Evolutionary conservation across 352 stramenopile genomes (phyloP), one percentile per base, ranked within the genome.

Genomic region (Phytophthora capsici): DNA sequence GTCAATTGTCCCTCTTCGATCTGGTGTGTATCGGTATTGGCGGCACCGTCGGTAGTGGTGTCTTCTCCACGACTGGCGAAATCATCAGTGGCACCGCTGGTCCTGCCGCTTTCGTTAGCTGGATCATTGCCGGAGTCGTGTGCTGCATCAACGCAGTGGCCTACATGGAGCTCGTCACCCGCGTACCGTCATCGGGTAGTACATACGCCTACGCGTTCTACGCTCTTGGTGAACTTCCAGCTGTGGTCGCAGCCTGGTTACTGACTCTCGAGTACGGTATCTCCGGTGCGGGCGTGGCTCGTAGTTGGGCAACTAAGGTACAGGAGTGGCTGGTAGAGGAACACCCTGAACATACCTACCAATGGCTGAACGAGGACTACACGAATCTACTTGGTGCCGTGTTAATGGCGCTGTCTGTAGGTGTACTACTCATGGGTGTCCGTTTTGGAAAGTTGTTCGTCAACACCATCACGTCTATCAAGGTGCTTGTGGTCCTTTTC

Each of bases 201-300:
- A 97, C 89, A 4, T 99, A 99, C 77, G 86, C 90, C 9, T 99
- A 98, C 77, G 72, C 90, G 23, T 98, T 97, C 76, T 83, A 97
- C 55, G 80, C 89, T 4, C 78, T 99, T n/a, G 94, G 94, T 30
- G 95, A 98, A 63, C 75, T 98, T 2, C 88, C 91, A 0, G 95
- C 95, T 9, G 91, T 98, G 25, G 71, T 98, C 22, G 90, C 88
- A 1, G 93, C 83, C 16, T 94, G 85, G 64, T 67, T 94, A 22
- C 41, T 98, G 28, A 97, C 91, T n/a, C 77, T 98, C 12, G 94
- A 98, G 78, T 98, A 98, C 77, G 82, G 90, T 34, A 60, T 98
- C 8, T 95, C 88, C 0, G 92, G 87, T 14, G 82, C 91, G 2
- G 96, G 95, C 26, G 90, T 99, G 1, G 94, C 96, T 0, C 87